Evolutionary conservation across 2,329 filamentous ascomycete genomes (phyloP), one percentile per base, ranked within the genome.

Genomic region (Tolypocladium inflatum): DNA sequence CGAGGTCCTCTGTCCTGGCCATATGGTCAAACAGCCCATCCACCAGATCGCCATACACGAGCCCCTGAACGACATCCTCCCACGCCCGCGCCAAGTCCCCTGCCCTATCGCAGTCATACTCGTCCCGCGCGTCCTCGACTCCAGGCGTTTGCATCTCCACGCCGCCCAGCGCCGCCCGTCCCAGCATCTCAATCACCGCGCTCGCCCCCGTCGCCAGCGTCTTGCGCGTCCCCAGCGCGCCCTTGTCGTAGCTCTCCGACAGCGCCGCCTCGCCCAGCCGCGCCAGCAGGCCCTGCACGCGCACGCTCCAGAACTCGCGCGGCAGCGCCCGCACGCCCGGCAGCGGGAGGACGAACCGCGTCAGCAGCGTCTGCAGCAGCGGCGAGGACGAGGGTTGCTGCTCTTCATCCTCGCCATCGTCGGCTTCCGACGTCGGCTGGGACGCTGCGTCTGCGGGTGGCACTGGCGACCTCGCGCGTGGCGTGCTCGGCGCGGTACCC

Each of bases 191-290:
- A 57, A 90, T 77, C 58, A 92, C 71, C 8, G 84, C 82, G 41
- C 87, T 87, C 11, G 85, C 79, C 0, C 86, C 88, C 8, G 89
- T 90, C 0, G 89, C 83, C 54, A 93, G 73, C 23, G 87, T 89
- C 73, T 91, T 91, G 55, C 89, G 79, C 59, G 86, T 85, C 0
- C 89, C 89, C 63, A 93, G 73, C 0, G 84, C 79, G 17, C 87
- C 89, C 71, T 91, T 91, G 69, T 93, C 89, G 66, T 91, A 93
- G 68, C 87, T 91, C 70, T 93, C 89, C 1, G 87, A 91, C 38
- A 93, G 75, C 55, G 90, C 84, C 2, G 84, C 87, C 38, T 85
- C 80, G 10, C 80, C 85, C 57, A 93, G 74, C 65, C 83, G 78
- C 64, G 76, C 73, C 64, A 90, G 75, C 19, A 90, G 70, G 2